Percentiles rank a stretch among this genome's conserved stretches.
Evolutionary conservation across 2,329 filamentous ascomycete genomes (phyloP).

Genomic region (Stachybotrys chlorohalonatus): DNA sequence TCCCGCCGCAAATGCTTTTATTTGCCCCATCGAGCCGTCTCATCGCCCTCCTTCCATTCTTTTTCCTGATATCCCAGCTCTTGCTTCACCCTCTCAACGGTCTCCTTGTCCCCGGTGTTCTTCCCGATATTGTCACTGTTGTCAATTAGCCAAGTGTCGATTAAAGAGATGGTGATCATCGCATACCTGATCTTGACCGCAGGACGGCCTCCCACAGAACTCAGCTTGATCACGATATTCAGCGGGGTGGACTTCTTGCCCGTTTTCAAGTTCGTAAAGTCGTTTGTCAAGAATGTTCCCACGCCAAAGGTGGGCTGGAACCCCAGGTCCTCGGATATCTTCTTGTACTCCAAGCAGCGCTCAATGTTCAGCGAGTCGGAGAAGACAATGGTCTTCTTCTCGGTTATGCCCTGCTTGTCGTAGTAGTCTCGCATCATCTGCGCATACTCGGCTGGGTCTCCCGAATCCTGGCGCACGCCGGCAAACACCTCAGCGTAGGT

Average conservation of each 20-base stretch:
- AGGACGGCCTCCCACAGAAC: conserved; percentile 68
- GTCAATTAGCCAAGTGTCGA: conserved; percentile 6
- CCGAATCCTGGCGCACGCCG: conserved; percentile 84
- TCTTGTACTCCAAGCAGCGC: conserved; percentile 82
- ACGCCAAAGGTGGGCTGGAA: conserved; percentile 88
- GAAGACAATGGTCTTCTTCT: conserved; percentile 85
- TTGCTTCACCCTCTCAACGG: conserved; percentile 63
- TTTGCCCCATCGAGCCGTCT: conserved; percentile 72
- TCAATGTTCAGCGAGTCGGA: conserved; percentile 93
- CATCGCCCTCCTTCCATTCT: conserved; percentile 74
- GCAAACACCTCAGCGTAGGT: conserved; percentile 77
- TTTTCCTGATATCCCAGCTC: conserved; percentile 68
- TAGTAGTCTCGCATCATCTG: conserved; percentile 76
- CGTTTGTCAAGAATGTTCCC: conserved; percentile 92
- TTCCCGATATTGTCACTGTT: conserved; percentile 73
- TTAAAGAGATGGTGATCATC: not conserved
- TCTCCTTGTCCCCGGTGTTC: conserved; percentile 80
- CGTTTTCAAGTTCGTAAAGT: conserved; percentile 66
- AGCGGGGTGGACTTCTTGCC: conserved; percentile 80
- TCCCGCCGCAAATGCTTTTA: not conserved
- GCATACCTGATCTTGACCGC: conserved; percentile 76
- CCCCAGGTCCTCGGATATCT: conserved; percentile 66
- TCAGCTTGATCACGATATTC: conserved; percentile 97
- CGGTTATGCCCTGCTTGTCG: conserved; percentile 61
- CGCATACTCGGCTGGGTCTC: conserved; percentile 73